Evolutionary conservation across 2,329 filamentous ascomycete species (phyloP).

Genomic region (Ophiostoma sp.): DNA sequence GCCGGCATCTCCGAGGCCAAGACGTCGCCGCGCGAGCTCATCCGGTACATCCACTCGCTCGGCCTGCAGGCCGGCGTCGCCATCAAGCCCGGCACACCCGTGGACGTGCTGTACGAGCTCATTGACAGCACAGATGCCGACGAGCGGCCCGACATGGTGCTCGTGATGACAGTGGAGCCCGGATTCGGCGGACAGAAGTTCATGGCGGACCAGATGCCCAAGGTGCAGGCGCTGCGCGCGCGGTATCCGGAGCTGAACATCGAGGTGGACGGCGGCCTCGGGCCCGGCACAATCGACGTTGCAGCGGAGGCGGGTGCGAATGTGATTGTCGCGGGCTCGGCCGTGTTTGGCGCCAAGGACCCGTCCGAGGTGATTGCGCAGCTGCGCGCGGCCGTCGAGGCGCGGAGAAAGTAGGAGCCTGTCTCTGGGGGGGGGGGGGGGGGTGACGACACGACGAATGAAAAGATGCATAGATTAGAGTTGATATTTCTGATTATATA

Average conservation of each 20-base stretch:
- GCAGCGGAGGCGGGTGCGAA: conserved; percentile 95
- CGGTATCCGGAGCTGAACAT: conserved; percentile 92
- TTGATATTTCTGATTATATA: background rate
- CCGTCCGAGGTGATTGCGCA: conserved; percentile 80
- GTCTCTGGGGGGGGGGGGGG: too few relatives aligned
- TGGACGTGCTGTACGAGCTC: conserved; percentile 89
- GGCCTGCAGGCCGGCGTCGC: conserved; percentile 90
- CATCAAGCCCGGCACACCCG: conserved; percentile 86
- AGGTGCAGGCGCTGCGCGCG: conserved; percentile 76
- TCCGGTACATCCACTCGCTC: conserved; percentile 81
- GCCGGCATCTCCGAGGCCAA: conserved; percentile 47
- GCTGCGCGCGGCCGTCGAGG: conserved; percentile 73
- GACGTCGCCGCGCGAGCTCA: conserved; percentile 78
- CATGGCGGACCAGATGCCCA: conserved; percentile 92
- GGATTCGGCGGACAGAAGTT: conserved; percentile 98
- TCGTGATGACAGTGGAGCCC: conserved; percentile 96
- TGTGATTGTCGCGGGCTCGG: conserved; percentile 94
- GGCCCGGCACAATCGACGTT: conserved; percentile 82
- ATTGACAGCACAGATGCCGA: conserved; percentile 65
- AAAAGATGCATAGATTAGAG: conserved; percentile 28
- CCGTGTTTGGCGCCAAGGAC: conserved; percentile 88
- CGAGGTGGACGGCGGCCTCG: conserved; percentile 87
- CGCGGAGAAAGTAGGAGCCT: conserved; percentile 38
- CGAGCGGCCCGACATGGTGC: conserved; percentile 95
- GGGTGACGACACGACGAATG: background rate